Evolutionary conservation across 257 asterid species (phyloP), one percentile per base, ranked within the genome.

Genomic region (Anisodus acutangulus): DNA sequence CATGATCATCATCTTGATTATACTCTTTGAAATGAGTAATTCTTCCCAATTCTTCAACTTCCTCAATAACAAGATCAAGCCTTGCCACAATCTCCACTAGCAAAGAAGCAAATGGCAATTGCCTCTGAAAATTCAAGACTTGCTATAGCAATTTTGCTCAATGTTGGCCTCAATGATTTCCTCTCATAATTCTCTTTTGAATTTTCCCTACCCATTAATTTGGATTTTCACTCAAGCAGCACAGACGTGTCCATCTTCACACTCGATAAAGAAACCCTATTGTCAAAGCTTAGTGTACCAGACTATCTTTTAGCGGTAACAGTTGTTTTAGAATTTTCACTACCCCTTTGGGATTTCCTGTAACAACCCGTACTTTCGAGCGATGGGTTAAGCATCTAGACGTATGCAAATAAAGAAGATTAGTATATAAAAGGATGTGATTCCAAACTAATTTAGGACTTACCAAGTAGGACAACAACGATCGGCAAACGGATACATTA

Each of bases 101-200:
- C 89, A 94, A 70, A 31, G 99, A 92, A 1, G 98, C 99, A 39
- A 31, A 31, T 31, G 35, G 35, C 35, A 31, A 96, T 92, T 2
- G 98, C 98, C 81, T 96, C 99, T 0, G 99, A 94, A 81, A 94
- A 93, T 81, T 94, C 98, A 1, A 94, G 88, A 72, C 98, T 94
- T 0, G 97, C 93, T 68, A 92, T 90, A 10, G 94, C 91, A 9
- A 92, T 85, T 92, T 96, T 94, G 82, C 98, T 96, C 39, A 92
- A 47, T 2, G 98, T 93, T 16, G 99, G 99, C 89, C 97, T 85
- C 53, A 96, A 55, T 49, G 71, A 85, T 64, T 87, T 92, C 51
- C 90, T 84, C 39, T 91, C 94, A 1, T 86, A 87, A 67, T 64
- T 92, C 92, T 41, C 60, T 85, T 60, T 76, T 79, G 16, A 81